phyloP scores from a whole-genome alignment of 2,329 filamentous ascomycete genomes.

The Ophiocordyceps polyrhachis-furcata region DNA sequence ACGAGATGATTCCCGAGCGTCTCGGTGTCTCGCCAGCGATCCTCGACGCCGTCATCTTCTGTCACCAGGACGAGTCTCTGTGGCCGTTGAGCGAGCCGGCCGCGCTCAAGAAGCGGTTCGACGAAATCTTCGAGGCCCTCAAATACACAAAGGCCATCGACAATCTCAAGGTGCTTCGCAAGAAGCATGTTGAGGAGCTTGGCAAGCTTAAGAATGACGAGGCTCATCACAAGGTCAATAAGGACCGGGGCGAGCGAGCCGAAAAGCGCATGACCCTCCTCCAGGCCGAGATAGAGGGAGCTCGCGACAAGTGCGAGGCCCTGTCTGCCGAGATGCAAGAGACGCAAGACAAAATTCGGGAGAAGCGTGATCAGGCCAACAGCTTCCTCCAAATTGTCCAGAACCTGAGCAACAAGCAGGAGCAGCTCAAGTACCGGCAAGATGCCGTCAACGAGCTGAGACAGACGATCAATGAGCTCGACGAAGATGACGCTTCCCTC shows the following conservation, averaged over 20 bases:
- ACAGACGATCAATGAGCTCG: conserved; percentile 54
- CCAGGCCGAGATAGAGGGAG: conserved; percentile 43
- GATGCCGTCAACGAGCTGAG: conserved; percentile 52
- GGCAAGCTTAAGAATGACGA: conserved; percentile 56
- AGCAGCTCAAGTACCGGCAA: conserved; percentile 52
- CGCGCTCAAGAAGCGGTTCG: conserved; percentile 79
- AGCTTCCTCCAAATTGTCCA: conserved; percentile 58
- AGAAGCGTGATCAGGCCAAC: conserved; percentile 55
- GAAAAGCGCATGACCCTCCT: conserved; percentile 48
- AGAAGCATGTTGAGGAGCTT: conserved; percentile 63
- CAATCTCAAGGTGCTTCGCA: conserved; percentile 73
- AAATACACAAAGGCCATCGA: conserved; percentile 97
- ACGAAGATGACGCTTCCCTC: conserved; percentile 61
- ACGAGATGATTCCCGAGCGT: conserved; percentile 66
- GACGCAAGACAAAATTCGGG: conserved; percentile 35
- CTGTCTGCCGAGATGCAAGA: conserved; percentile 43
- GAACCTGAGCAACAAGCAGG: conserved; percentile 55
- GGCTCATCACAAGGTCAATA: conserved; percentile 61
- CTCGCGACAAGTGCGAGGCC: conserved; percentile 37
- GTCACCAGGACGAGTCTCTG: conserved; percentile 91
- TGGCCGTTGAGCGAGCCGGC: conserved; percentile 89
- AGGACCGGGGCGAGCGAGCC: conserved; percentile 60
- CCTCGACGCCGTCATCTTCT: conserved; percentile 91
- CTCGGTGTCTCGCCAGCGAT: conserved; percentile 82
- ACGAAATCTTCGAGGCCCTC: conserved; percentile 92